Evolutionary conservation across 2,329 filamentous ascomycete species (phyloP), one percentile per base, ranked within the genome.

Genomic region (Thelonectria discophora): DNA sequence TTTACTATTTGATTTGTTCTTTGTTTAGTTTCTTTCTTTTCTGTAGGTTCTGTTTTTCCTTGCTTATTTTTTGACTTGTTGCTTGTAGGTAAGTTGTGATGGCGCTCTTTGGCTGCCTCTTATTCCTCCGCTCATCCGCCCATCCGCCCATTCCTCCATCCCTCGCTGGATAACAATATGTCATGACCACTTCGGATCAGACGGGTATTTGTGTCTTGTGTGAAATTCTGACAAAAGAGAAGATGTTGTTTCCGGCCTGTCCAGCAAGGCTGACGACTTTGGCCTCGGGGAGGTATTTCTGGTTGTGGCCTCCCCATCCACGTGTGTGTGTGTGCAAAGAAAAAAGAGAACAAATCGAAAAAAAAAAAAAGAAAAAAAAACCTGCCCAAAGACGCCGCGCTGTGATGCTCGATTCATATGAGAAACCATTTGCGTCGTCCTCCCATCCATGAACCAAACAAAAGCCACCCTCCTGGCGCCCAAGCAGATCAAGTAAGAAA

Each of bases 151-250:
- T n/a, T n/a, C n/a, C n/a, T n/a, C n/a, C n/a, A n/a, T 8, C 12
- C 21, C 45, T 55, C 17, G 24, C 53, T 24, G 24, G 24, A 17
- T 58, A 37, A 49, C 43, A 37, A n/a, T n/a, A 61, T 62, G 53
- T 67, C 58, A 58, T 63, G 20, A 66, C 65, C 65, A 18, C 56
- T 32, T 43, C 42, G 32, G 52, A 57, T 62, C 55, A 43, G 50
- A 55, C 51, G 37, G 46, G 45, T 46, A 55, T 60, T 58, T 66
- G 32, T 34, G 12, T n/a, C 3, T 60, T 58, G 65, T 39, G 55
- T 49, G 24, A 47, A 15, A 55, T 37, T 43, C 50, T 65, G 60
- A 63, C 55, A 65, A 37, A 21, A 66, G 69, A 47, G 58, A 60
- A 40, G 48, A 50, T 34, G 63, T 45, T 46, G 51, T 46, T 49